A percentile compares a stretch with the other conserved stretches of the same genome.
These are phyloP conservation scores for Emergomyces pasteurianus DNA, from an alignment of 2,329 filamentous ascomycete species.

Conservation along the genomic window DNA sequence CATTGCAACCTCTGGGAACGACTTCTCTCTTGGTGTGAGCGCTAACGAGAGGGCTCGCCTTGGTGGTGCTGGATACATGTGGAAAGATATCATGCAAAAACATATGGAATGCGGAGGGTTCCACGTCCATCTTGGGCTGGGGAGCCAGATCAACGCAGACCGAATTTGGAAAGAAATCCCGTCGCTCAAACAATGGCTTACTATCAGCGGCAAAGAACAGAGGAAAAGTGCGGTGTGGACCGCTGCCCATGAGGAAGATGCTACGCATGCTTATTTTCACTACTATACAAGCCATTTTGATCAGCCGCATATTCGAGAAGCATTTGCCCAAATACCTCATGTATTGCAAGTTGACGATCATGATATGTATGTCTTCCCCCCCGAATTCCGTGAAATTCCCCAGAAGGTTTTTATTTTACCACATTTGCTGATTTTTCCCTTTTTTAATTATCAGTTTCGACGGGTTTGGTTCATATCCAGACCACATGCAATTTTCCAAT, in stretches of 20 bases:
- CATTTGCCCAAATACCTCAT: constrained; percentile 94
- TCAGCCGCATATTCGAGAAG: constrained; percentile 85
- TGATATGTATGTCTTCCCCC: constrained; percentile 65
- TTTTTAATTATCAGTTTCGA: constrained; percentile 56
- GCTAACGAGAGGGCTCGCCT: constrained; percentile 75
- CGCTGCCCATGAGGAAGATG: constrained; percentile 87
- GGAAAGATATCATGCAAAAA: constrained; percentile 97
- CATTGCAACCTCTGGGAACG: constrained; percentile 89
- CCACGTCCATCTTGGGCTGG: constrained; percentile 82
- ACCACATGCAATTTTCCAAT: constrained; percentile 95
- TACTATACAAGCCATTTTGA: constrained; percentile 99
- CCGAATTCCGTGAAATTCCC: neutral
- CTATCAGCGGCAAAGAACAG: constrained; percentile 84
- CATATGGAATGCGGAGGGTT: constrained; percentile 94
- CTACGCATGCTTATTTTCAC: constrained; percentile 93
- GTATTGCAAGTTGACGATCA: constrained; percentile 90
- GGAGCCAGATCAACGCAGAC: constrained; percentile 92
- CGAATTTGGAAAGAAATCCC: constrained; percentile 93
- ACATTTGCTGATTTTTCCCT: constrained; percentile 8
- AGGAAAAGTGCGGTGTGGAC: constrained; percentile 87
- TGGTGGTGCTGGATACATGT: constrained; percentile 89
- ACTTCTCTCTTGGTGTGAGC: constrained; percentile 80
- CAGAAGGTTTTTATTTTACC: neutral
- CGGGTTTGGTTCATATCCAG: constrained; percentile 91
- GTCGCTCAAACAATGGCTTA: constrained; percentile 85